Conservation (phyloP, 2,329 filamentous ascomycete species). For the Penicillium sp. region DNA sequence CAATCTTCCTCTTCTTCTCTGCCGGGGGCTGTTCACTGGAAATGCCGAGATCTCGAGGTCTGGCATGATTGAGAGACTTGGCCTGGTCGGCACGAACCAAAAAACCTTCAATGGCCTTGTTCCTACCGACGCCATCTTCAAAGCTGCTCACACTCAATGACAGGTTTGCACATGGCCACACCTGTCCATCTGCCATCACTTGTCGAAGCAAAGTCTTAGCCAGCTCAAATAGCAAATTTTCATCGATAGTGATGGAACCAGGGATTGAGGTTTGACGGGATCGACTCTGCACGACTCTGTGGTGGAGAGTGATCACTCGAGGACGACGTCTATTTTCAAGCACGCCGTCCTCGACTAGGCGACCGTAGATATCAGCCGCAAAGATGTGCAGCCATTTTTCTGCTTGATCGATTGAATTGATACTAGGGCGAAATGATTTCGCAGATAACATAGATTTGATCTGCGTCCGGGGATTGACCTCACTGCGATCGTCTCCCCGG, state of each 20-base stretch:
- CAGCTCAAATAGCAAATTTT: slow-evolving; percentile 70
- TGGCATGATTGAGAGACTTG: slow-evolving; percentile 42
- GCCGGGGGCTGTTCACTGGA: slow-evolving; percentile 15
- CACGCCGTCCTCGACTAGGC: slow-evolving; percentile 87
- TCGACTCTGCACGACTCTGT: slow-evolving; percentile 70
- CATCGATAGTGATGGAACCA: slow-evolving; percentile 70
- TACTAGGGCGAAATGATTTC: slow-evolving; percentile 87
- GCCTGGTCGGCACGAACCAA: slow-evolving; percentile 67
- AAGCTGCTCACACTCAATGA: slow-evolving; percentile 89
- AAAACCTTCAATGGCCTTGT: slow-evolving; percentile 82
- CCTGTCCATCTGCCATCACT: slow-evolving; percentile 71
- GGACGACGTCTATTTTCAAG: slow-evolving; percentile 84
- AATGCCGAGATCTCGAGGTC: slow-evolving; percentile 13
- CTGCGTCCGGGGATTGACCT: slow-evolving; percentile 86
- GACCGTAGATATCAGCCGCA: slow-evolving; percentile 82
- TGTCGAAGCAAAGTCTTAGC: slow-evolving; percentile 76
- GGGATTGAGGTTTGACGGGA: slow-evolving; percentile 78
- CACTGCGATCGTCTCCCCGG: slow-evolving; percentile 79
- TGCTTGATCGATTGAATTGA: slow-evolving; percentile 76
- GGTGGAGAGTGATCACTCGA: slow-evolving; percentile 80
- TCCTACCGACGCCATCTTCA: slow-evolving; percentile 80
- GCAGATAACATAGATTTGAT: slow-evolving; percentile 98
- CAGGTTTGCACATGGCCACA: slow-evolving; percentile 91
- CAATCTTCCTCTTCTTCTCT: slow-evolving; percentile 49
- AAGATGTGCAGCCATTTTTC: slow-evolving; percentile 88